Conservation (phyloP, 768 basidiomycete species). For the Naganishia friedmannii region DNA sequence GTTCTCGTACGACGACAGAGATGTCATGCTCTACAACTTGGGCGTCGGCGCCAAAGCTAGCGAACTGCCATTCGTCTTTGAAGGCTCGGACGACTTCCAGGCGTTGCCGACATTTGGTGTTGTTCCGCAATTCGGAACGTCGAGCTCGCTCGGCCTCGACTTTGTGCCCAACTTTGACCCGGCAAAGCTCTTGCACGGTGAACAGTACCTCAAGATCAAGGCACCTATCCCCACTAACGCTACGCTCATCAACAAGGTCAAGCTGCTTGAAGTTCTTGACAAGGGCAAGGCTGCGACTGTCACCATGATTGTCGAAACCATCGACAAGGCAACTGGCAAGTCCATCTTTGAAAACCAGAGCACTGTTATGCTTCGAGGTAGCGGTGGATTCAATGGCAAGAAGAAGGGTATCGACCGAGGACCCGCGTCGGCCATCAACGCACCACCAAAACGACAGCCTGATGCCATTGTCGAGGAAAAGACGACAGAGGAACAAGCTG, state of each 20-base stretch:
- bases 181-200: conserved; percentile 94
- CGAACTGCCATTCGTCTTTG: conserved; percentile 87
- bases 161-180: conserved; percentile 87
- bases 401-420: conserved; percentile 83
- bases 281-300: conserved; percentile 88
- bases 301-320: conserved; percentile 72
- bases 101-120: conserved; percentile 93
- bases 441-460: conserved; percentile 74
- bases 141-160: conserved; percentile 66
- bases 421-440: conserved; percentile 75
- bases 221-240: conserved; percentile 80
- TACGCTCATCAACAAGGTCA: conserved; percentile 69
- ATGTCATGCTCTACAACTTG: conserved; percentile 91
- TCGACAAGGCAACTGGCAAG: conserved; percentile 72
- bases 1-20: conserved; percentile 78
- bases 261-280: conserved; percentile 59
- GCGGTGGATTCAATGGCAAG: conserved; percentile 95
- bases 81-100: conserved; percentile 76
- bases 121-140: conserved; percentile 80
- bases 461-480: conserved; percentile 86
- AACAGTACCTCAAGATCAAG: conserved; percentile 87
- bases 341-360: conserved; percentile 87
- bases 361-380: conserved; percentile 85
- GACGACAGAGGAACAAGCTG: conserved; percentile 77
- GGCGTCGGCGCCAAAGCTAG: conserved; percentile 90